Percentiles rank a stretch among this genome's conserved stretches.
phyloP scores from a whole-genome alignment of 2,329 filamentous ascomycete genomes.

The Teratosphaeria gauchensis region DNA sequence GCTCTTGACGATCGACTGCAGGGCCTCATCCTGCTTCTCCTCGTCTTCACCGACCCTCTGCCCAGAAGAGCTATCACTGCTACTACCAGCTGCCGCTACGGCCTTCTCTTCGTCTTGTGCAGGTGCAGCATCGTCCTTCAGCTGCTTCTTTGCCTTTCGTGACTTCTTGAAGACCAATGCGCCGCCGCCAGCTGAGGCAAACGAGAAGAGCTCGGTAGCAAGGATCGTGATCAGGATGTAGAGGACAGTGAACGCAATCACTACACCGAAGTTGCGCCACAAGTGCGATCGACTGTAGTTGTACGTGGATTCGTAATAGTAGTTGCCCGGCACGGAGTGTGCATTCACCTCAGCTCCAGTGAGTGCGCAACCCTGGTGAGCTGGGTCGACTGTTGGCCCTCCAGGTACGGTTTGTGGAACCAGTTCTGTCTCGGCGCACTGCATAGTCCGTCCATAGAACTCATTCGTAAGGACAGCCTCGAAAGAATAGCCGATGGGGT shows the following conservation, averaged over 20 bases:
- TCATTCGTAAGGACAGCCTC: slow-evolving; percentile 61
- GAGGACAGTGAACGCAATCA: slow-evolving; percentile 64
- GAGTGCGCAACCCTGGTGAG: slow-evolving; percentile 54
- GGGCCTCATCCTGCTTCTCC: slow-evolving; percentile 30
- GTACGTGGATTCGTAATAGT: slow-evolving; percentile 47
- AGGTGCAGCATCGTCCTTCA: slow-evolving; percentile 33
- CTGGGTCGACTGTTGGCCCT: slow-evolving; percentile 45
- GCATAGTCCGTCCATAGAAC: slow-evolving; percentile 47
- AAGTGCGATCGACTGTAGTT: slow-evolving; percentile 49
- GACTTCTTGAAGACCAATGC: slow-evolving; percentile 63
- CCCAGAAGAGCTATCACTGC: slow-evolving; percentile 24
- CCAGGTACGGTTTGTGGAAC: slow-evolving; percentile 38
- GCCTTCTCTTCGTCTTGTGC: slow-evolving; percentile 51
- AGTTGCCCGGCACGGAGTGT: slow-evolving; percentile 42
- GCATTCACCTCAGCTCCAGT: slow-evolving; percentile 47
- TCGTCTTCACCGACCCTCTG: slow-evolving; percentile 20
- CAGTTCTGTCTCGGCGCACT: slow-evolving; percentile 50
- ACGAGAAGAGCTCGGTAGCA: slow-evolving; percentile 59
- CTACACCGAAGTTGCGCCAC: slow-evolving; percentile 67
- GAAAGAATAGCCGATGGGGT: slow-evolving; percentile 50
- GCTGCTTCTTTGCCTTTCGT: slow-evolving; percentile 50
- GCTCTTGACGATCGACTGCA: slow-evolving; percentile 44
- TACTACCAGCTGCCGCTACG: slow-evolving; percentile 15
- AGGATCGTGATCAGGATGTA: slow-evolving; percentile 64
- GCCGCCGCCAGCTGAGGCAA: slow-evolving; percentile 53